Base-by-base conservation (phyloP, 768 basidiomycete genomes). In the Russula lepida region DNA sequence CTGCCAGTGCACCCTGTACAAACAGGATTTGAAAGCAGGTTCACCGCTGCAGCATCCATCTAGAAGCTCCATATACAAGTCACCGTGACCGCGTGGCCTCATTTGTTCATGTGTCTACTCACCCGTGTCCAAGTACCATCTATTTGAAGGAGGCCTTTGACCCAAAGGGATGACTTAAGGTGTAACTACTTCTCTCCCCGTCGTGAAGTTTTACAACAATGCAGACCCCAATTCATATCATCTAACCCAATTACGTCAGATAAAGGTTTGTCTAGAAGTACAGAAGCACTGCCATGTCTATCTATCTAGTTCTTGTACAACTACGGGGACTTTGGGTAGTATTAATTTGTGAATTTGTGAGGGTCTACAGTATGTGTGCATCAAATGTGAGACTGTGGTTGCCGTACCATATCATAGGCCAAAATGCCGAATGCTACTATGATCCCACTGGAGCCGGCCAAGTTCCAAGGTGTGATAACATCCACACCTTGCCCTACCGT, bases 381-480 rank as follows among this genome's bases (percentile, higher is more conserved):
- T 64, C 44, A 47, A 39, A 46, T 30, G 35, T 23, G 39, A 28
- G 17, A 28, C 32, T 51, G 39, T 19, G 44, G 17, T 44, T 27
- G 56, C 37, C 73, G 74, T 59, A 80, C 74, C 81, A 88, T 84
- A 66, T 91, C 90, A 62, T 84, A 84, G 30, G 80, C 84, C 56
- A 98, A 76, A 35, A 95, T 79, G 2, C 81, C 86, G 69, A 98
- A 98, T 2, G 92, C 94, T 12, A 80, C 74, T 12, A 92, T 81
- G 65, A 98, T 95, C 67, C 85, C 79, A 21, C 81, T 81, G 54
- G 87, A 88, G 8, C 95, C 95, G 12, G 85, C 48, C 21, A 94
- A 63, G 58, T 90, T 89, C 80, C 86, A 87, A 3, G 80, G 27
- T 0, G 86, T 91, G 59, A 93, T 70, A 1, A 80, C 76, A 39